These are phyloP conservation scores for Drosera spatulata DNA, from an alignment of 179 eudicot genomes.

Conservation along the genomic window DNA sequence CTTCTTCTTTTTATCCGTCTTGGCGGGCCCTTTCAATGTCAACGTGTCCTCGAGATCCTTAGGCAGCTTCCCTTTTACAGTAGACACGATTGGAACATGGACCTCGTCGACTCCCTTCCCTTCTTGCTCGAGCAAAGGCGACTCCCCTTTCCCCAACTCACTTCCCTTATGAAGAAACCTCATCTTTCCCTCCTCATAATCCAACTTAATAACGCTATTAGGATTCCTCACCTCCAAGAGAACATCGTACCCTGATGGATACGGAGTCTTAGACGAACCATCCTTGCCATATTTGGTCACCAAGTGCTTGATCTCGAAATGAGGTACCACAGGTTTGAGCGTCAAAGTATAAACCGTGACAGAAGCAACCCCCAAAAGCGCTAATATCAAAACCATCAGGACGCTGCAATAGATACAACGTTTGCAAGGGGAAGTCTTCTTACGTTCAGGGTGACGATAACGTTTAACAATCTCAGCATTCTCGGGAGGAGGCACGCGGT, in stretches of 20 bases:
- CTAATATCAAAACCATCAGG: constrained; percentile 6
- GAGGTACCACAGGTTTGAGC: constrained; percentile 31
- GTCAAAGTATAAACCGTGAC: constrained; percentile 11
- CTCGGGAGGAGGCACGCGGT: constrained; percentile 42
- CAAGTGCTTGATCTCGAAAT: constrained; percentile 24
- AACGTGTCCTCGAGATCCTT: constrained; percentile 12
- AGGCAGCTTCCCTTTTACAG: constrained; percentile 16
- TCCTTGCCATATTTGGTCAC: constrained; percentile 1
- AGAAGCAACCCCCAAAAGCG: constrained; percentile 7
- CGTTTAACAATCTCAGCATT: constrained; percentile 17
- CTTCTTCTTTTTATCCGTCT: too few species aligned
- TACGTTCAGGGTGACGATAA: constrained; percentile 10
- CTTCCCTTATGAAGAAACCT: constrained; percentile 14
- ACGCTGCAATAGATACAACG: constrained; percentile 16
- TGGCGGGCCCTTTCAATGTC: not conserved
- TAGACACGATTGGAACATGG: constrained; percentile 11
- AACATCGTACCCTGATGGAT: constrained; percentile 12
- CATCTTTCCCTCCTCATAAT: constrained; percentile 19
- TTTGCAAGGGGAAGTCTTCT: not conserved
- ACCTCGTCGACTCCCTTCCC: constrained; percentile 11
- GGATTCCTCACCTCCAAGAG: constrained; percentile 26
- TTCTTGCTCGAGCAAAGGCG: constrained; percentile 17
- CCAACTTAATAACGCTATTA: constrained; percentile 22
- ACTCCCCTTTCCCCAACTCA: constrained; percentile 29
- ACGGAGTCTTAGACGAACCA: not conserved